Evolutionary conservation across 306 rosid genomes (phyloP).

Genomic region (Senna tora): DNA sequence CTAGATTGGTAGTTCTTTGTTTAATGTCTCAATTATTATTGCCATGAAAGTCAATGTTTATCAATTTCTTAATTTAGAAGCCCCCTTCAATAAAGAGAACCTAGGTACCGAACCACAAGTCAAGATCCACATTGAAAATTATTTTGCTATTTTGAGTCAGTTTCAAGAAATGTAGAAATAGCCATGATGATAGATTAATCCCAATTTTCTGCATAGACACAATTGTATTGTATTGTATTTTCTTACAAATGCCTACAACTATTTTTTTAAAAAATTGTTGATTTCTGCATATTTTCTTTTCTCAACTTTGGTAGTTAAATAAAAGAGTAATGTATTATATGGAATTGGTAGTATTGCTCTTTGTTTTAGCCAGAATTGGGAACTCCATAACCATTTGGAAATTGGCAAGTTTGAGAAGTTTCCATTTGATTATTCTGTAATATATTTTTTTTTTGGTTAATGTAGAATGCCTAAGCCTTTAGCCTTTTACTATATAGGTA

Average conservation of each 20-base stretch:
- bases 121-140: too few relatives aligned
- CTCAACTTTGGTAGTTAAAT: not conserved
- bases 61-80: not conserved
- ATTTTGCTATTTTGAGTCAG: too few relatives aligned
- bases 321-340: not conserved
- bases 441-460: not conserved
- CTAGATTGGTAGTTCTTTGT: slow-evolving; percentile 1
- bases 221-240: not conserved
- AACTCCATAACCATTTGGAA: slow-evolving; percentile 87
- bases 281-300: not conserved
- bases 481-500: not conserved
- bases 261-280: too few relatives aligned
- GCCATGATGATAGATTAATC: too few relatives aligned
- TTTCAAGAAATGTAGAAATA: too few relatives aligned
- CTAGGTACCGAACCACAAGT: too few relatives aligned
- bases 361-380: slow-evolving; percentile 90
- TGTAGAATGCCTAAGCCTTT: not conserved
- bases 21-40: not conserved
- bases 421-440: not conserved
- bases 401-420: slow-evolving; percentile 65
- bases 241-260: not conserved
- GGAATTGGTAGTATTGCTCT: slow-evolving; percentile 87
- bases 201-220: too few relatives aligned
- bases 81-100: not conserved
- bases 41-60: too few relatives aligned